phyloP scores from a whole-genome alignment of 768 basidiomycete genomes.

The Leccinum obscurum region DNA sequence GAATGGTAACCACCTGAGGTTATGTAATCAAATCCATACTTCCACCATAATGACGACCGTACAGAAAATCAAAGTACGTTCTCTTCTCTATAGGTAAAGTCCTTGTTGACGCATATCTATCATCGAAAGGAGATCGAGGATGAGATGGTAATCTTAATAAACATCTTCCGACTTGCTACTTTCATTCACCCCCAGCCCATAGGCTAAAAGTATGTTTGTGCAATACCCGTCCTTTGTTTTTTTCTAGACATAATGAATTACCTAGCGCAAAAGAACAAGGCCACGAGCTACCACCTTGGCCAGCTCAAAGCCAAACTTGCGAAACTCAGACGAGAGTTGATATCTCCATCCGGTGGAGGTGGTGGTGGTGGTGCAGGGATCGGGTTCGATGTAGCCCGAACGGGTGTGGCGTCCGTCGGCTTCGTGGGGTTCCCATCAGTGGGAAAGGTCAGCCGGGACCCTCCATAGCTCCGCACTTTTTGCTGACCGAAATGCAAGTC shows the following conservation, averaged over 20 bases:
- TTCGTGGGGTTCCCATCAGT: slow-evolving; percentile 94
- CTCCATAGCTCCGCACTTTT: slow-evolving; percentile 7
- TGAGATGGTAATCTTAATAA: slow-evolving; percentile 76
- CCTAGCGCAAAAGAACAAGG: slow-evolving; percentile 94
- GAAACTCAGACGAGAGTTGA: slow-evolving; percentile 93
- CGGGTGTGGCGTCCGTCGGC: slow-evolving; percentile 95
- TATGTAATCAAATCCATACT: slow-evolving; percentile 12
- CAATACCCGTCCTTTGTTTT: slow-evolving; percentile 9
- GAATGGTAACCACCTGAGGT: slow-evolving; percentile 14
- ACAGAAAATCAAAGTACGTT: slow-evolving; percentile 80
- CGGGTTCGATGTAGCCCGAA: slow-evolving; percentile 98
- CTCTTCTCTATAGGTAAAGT: slow-evolving; percentile 19
- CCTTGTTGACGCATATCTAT: slow-evolving; percentile 11
- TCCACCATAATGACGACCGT: slow-evolving; percentile 69
- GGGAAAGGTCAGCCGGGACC: slow-evolving; percentile 62
- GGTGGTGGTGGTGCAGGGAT: slow-evolving; percentile 89
- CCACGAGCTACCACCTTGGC: slow-evolving; percentile 93
- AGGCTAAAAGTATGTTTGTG: slow-evolving; percentile 75
- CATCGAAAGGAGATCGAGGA: slow-evolving; percentile 82
- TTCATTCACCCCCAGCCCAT: slow-evolving; percentile 31
- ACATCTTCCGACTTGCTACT: slow-evolving; percentile 10
- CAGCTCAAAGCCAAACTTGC: slow-evolving; percentile 98
- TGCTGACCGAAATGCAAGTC: slow-evolving; percentile 50
- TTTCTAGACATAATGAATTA: slow-evolving; percentile 15
- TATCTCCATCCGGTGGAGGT: slow-evolving; percentile 71